Percentiles rank a stretch among this genome's conserved stretches.
These are phyloP conservation scores for Diplodia mutila DNA, from an alignment of 2,329 filamentous ascomycete species.

Conservation along the genomic window DNA sequence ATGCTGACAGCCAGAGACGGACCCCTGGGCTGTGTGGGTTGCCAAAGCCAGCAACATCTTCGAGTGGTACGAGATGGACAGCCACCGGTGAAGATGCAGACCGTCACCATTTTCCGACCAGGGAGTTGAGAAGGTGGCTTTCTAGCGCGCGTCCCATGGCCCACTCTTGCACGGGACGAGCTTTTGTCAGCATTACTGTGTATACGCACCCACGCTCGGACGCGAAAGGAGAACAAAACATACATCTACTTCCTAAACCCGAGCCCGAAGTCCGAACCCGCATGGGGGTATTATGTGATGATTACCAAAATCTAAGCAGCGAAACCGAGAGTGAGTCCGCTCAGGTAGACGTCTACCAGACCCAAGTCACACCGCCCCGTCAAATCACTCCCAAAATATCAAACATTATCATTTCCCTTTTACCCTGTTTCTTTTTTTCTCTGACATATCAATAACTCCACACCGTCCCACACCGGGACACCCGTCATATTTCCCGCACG, in stretches of 20 bases:
- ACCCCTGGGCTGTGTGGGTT: neutral
- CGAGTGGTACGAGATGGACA: neutral
- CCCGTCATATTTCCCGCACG: constrained; percentile 63
- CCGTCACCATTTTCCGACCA: too few species aligned
- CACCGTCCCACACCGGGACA: neutral
- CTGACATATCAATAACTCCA: neutral
- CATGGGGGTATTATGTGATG: too few species aligned
- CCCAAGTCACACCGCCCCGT: neutral
- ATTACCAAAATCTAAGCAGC: too few species aligned
- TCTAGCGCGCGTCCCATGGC: neutral
- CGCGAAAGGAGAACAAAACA: too few species aligned
- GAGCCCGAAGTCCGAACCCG: too few species aligned
- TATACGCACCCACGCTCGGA: too few species aligned
- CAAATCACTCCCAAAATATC: neutral
- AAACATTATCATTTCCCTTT: constrained; percentile 10
- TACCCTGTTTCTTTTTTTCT: neutral
- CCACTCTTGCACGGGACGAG: too few species aligned
- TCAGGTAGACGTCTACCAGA: too few species aligned
- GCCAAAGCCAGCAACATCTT: neutral
- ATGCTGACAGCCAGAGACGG: neutral
- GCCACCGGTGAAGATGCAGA: too few species aligned
- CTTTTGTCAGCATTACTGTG: too few species aligned
- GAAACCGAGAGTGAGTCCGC: neutral
- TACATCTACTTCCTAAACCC: too few species aligned
- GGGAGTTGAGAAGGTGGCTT: too few species aligned